These are phyloP conservation scores for Lathyrus oleraceus DNA, from an alignment of 306 rosid species.

Conservation along the genomic window DNA sequence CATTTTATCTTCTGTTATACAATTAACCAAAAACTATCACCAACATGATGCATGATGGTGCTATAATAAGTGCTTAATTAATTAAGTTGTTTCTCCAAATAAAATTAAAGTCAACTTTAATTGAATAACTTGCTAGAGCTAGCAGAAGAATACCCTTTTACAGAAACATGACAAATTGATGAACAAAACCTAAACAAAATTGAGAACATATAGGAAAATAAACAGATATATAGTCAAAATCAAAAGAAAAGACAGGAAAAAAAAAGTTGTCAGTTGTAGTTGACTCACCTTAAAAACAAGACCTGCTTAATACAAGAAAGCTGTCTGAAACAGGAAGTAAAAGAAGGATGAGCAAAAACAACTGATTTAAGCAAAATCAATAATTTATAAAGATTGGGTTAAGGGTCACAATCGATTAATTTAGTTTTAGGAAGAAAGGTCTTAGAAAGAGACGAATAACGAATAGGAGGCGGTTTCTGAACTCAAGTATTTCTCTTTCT, in stretches of 20 bases:
- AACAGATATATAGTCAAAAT: constrained; percentile 22
- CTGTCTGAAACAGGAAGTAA: not conserved
- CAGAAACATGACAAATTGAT: constrained; percentile 21
- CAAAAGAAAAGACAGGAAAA: not conserved
- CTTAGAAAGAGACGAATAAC: not conserved
- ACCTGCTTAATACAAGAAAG: constrained; percentile 19
- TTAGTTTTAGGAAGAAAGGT: no score
- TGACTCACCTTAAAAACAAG: constrained; percentile 31
- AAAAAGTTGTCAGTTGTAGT: not conserved
- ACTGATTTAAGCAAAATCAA: constrained; percentile 11
- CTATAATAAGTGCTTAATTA: not conserved
- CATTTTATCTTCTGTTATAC: not conserved
- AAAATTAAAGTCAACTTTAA: not conserved
- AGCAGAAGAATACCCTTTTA: constrained; percentile 15
- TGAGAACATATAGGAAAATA: not conserved
- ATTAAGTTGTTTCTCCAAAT: not conserved
- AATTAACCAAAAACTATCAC: not conserved
- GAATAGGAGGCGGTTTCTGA: not conserved
- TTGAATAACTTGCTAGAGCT: constrained; percentile 1
- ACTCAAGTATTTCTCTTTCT: not conserved
- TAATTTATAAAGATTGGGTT: constrained; percentile 21
- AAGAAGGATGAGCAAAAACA: not conserved
- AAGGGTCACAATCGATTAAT: constrained; percentile 27
- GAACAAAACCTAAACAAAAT: constrained; percentile 16
- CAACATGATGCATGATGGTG: not conserved